Percentiles rank a stretch among this genome's conserved stretches.
Conservation (phyloP, 2,329 filamentous ascomycete genomes). For the Colletotrichum sp. region DNA sequence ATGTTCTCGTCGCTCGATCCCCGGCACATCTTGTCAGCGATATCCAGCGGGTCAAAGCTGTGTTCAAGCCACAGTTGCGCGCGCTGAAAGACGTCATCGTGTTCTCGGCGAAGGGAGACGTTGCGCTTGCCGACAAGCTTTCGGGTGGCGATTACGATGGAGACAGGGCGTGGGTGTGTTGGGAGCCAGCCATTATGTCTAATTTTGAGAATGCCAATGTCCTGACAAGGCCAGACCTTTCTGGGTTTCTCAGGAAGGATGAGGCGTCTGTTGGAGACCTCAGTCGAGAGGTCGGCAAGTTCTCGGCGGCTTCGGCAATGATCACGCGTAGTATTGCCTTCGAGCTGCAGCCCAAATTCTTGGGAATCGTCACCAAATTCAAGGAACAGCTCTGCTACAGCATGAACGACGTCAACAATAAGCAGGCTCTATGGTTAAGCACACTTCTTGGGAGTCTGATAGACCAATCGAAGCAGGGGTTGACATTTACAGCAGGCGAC, state of each 20-base stretch:
- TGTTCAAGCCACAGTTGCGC: conserved; percentile 62
- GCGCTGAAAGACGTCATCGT: conserved; percentile 79
- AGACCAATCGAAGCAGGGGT: conserved; percentile 61
- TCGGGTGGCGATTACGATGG: conserved; percentile 85
- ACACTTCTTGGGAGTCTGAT: conserved; percentile 58
- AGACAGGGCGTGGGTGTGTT: conserved; percentile 77
- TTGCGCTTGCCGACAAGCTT: conserved; percentile 69
- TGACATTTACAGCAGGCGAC: conserved; percentile 47
- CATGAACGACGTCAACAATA: conserved; percentile 50
- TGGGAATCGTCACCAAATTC: conserved; percentile 68
- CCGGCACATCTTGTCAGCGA: conserved; percentile 74
- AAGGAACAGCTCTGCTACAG: conserved; percentile 69
- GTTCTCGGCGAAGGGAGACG: conserved; percentile 68
- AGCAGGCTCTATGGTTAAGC: conserved; percentile 52
- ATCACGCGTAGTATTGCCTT: conserved; percentile 62
- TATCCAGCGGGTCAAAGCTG: conserved; percentile 69
- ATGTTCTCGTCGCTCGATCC: conserved; percentile 70
- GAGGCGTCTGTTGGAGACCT: conserved; percentile 51
- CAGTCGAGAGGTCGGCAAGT: conserved; percentile 15
- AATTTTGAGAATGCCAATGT: conserved; percentile 68
- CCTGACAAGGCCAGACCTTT: conserved; percentile 47
- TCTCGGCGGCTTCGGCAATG: conserved; percentile 45
- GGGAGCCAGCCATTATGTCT: conserved; percentile 67
- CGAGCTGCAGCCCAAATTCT: conserved; percentile 56
- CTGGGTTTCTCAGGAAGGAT: conserved; percentile 56